Percentiles rank a stretch among this genome's conserved stretches.
These are phyloP conservation scores for Trichoderma asperellum DNA, from an alignment of 2,329 filamentous ascomycete genomes.

Conservation along the genomic window DNA sequence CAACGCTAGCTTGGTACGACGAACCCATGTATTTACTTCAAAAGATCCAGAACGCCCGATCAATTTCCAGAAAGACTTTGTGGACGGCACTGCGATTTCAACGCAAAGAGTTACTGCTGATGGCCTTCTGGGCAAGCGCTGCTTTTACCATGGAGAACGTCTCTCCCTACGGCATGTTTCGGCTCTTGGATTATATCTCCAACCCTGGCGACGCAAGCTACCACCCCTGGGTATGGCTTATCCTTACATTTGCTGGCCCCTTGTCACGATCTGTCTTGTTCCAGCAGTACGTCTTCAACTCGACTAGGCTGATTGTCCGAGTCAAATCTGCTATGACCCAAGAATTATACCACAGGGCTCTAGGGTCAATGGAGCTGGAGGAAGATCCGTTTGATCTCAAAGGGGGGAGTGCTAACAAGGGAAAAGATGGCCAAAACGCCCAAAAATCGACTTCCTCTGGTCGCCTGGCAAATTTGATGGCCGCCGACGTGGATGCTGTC, in stretches of 20 bases:
- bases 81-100: conserved; percentile 52
- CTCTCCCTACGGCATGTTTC: conserved; percentile 58
- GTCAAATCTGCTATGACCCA: conserved; percentile 61
- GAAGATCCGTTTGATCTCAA: conserved; percentile 53
- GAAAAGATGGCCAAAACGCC: conserved; percentile 36
- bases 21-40: conserved; percentile 54
- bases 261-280: conserved; percentile 52
- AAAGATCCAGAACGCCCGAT: conserved; percentile 49
- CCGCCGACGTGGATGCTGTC: conserved; percentile 61
- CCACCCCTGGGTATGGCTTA: conserved; percentile 57
- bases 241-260: conserved; percentile 57
- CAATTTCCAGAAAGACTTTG: conserved; percentile 49
- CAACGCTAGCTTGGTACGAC: conserved; percentile 58
- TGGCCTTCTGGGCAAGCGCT: conserved; percentile 48
- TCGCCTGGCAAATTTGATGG: conserved; percentile 60
- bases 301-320: conserved; percentile 59
- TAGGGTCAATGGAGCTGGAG: conserved; percentile 60
- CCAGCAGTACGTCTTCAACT: conserved; percentile 62
- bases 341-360: conserved; percentile 60
- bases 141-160: conserved; percentile 53
- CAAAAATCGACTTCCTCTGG: conserved; percentile 52
- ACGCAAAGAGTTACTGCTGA: conserved; percentile 47
- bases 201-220: conserved; percentile 50
- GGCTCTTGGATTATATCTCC: conserved; percentile 56
- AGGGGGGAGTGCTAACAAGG: conserved; percentile 28